phyloP scores from a whole-genome alignment of 495 filamentous ascomycete species.

The Antarctomyces pellizariae region DNA sequence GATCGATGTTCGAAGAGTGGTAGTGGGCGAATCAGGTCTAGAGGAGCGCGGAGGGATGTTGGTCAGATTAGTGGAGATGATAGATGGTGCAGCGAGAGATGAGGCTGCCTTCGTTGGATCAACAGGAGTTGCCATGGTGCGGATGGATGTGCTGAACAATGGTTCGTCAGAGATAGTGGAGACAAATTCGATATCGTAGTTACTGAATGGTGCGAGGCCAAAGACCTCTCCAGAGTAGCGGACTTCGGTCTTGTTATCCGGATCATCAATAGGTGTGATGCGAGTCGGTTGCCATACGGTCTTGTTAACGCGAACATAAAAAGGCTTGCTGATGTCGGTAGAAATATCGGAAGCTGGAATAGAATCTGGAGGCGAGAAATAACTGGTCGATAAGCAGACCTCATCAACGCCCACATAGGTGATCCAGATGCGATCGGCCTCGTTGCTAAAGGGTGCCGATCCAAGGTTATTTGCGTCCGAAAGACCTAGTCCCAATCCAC shows the following conservation, averaged over 20 bases:
- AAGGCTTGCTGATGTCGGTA: conserved; percentile 44
- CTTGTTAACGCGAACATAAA: conserved; percentile 74
- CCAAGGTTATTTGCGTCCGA: conserved; percentile 62
- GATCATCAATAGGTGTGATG: conserved; percentile 29
- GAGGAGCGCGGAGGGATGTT: conserved; percentile 28
- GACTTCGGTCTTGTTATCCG: conserved; percentile 16
- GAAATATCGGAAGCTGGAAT: conserved; percentile 16
- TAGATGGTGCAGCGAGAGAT: conserved; percentile 3
- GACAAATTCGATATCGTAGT: conserved; percentile 68
- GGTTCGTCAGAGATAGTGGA: conserved; percentile 46
- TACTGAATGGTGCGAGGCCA: conserved; percentile 64
- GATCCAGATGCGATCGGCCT: conserved; percentile 69
- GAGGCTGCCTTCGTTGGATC: conserved; percentile 28
- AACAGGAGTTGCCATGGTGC: conserved; percentile 48
- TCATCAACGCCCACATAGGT: conserved; percentile 61
- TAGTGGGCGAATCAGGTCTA: conserved; percentile 67
- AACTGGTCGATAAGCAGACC: conserved; percentile 60
- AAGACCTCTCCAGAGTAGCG: conserved; percentile 70
- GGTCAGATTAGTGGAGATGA: conserved; percentile 18
- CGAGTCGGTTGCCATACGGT: conserved; percentile 69
- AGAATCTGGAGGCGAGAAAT: conserved; percentile 23
- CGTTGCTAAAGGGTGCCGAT: conserved; percentile 44
- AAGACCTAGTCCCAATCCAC: conserved; percentile 44
- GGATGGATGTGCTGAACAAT: conserved; percentile 56
- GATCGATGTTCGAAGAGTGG: conserved; percentile 75